Evolutionary conservation across 192 early-diverging fungal genomes (phyloP).

Genomic region (Radiomyces spectabilis): DNA sequence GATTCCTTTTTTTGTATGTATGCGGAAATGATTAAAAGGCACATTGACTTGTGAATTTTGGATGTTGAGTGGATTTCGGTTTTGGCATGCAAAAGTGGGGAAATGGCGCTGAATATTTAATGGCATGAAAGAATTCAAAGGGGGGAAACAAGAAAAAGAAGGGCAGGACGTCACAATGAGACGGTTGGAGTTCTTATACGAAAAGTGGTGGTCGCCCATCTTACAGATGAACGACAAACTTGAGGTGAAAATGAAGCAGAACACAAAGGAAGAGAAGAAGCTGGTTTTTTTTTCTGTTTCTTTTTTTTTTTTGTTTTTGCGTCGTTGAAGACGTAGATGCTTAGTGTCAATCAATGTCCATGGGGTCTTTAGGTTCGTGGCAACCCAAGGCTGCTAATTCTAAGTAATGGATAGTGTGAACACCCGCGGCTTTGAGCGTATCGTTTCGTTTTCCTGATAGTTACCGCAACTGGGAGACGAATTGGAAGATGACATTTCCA

Average conservation of each 20-base stretch:
- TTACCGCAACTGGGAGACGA: no score
- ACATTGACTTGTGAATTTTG: not conserved
- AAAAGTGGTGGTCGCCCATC: not conserved
- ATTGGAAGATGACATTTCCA: no score
- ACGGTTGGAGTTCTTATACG: not conserved
- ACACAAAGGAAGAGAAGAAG: not conserved
- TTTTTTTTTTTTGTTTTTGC: no score
- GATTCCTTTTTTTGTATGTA: not conserved
- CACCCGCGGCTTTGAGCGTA: no score
- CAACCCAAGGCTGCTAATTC: no score
- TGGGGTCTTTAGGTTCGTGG: not conserved
- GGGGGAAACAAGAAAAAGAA: not conserved
- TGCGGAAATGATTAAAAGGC: not conserved
- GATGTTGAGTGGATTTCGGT: not conserved
- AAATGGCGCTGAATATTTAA: no score
- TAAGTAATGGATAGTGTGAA: no score
- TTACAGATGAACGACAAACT: not conserved
- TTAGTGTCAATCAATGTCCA: not conserved
- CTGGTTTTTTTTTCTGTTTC: no score
- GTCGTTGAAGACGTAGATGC: no score
- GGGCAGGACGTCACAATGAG: not conserved
- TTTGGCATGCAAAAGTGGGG: no score
- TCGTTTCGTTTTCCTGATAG: no score
- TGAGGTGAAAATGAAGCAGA: not conserved
- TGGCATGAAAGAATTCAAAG: no score